Base-by-base conservation (phyloP, 2,329 filamentous ascomycete species). In the Colletotrichum tamarilloi region DNA sequence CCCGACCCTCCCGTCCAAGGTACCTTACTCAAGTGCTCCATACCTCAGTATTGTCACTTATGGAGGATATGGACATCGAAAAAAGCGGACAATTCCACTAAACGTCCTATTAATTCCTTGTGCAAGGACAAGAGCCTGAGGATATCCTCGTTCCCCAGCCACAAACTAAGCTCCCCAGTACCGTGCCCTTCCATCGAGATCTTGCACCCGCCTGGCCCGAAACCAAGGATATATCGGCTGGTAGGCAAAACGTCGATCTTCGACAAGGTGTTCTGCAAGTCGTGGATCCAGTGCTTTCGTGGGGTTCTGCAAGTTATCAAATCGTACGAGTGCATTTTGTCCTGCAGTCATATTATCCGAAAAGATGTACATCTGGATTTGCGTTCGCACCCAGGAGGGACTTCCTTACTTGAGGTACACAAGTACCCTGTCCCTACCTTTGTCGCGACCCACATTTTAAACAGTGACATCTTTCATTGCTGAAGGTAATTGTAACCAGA, bases 161-260 rank as follows among this genome's bases (percentile, higher is more conserved):
- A 68, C 49, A 62, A n/a, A 22, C 55, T 12, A 12, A 30, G 28
- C 19, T 38, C 46, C 46, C 12, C 52, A 19, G 38, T 42, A 42
- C 22, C 19, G 60, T 32, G 28, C 32, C n/a, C 22, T 26, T 26
- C 49, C 67, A 57, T 68, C 67, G 58, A 68, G 52, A 64, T 64
- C 58, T 68, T 5, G 66, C 66, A 56, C 32, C 66, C 22, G 57
- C 32, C 19, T 28, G 19, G 35, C 46, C 49, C 52, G 22, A 42
- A 32, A 22, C 28, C 52, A 62, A 49, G 24, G 16, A 57, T 30
- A 9, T 7, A 38, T 26, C 22, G 32, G 32, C 32, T 19, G 14
- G 22, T 2, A 42, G 55, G 16, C 55, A 57, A n/a, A 28, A 16
- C 42, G 52, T n/a, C 24, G 14, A 55, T 55, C 5, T 26, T 19